Percentiles rank a stretch among this genome's conserved stretches.
These are phyloP conservation scores for Meyerozyma athensensis DNA, from an alignment of 1,139 yeast genomes.

Conservation along the genomic window DNA sequence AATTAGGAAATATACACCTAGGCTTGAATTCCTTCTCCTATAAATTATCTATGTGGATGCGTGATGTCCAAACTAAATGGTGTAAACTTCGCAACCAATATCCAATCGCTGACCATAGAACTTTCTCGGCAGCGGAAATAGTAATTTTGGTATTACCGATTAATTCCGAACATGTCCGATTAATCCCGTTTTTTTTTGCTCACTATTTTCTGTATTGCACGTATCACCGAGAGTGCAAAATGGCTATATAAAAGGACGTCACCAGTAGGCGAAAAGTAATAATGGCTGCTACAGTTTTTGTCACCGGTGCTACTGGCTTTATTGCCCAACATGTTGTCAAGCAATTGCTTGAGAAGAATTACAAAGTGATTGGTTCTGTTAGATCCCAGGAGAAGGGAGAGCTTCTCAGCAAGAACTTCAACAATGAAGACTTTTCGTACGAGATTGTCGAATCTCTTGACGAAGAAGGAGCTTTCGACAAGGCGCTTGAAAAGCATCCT, in stretches of 20 bases:
- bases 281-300: constrained; percentile 9
- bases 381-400: constrained; percentile 4
- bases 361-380: constrained; percentile 8
- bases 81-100: constrained; percentile 1
- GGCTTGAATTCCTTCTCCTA: too few relatives aligned
- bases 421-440: constrained; percentile 9
- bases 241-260: neutral
- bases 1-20: too few relatives aligned
- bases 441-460: constrained; percentile 10
- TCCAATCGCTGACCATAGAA: constrained; percentile 2
- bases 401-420: constrained; percentile 18
- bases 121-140: constrained; percentile 5
- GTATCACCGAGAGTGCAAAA: neutral
- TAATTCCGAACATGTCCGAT: too few relatives aligned
- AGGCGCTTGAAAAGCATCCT: constrained; percentile 9
- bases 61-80: too few relatives aligned
- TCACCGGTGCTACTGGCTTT: constrained; percentile 15
- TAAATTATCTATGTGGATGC: too few relatives aligned
- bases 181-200: neutral
- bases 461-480: constrained; percentile 9
- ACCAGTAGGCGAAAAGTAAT: neutral
- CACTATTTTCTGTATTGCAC: neutral
- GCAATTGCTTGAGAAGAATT: constrained; percentile 8
- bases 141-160: neutral
- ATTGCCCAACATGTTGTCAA: constrained; percentile 15